Base-by-base conservation (phyloP, 768 basidiomycete species). In the Podaxis sp. region DNA sequence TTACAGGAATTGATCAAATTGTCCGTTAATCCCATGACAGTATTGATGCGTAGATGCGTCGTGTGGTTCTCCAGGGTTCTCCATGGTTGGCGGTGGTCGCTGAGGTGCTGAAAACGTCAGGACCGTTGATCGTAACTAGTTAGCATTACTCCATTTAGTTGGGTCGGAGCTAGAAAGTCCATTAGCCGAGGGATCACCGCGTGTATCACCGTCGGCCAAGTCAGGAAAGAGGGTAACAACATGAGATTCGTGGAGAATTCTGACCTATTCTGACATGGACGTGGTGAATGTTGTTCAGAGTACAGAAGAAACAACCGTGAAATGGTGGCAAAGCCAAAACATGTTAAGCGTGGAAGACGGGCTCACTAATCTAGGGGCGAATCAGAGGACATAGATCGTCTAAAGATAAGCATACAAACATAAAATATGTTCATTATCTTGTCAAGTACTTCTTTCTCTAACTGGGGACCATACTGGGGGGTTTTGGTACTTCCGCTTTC, bases 401-500 rank as follows among this genome's bases (percentile, higher is more conserved):
- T 9, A 33, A 9, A 33, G 33, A 33, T 33, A 33, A 33, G 7
- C 7, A 33, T 33, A 2, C 33, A 33, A 33, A 33, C 33, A 44
- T 44, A 44, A 44, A 5, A 44, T 2, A 44, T 12, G 22, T 26
- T 26, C 17, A 8, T 15, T 17, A 53, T 17, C 52, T 56, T 12
- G 39, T 39, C 19, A 39, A 24, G 12, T n/a, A 24, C 38, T 13
- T 8, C 42, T 17, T 8, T 24, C 36, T 13, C 22, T 48, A 62
- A 33, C 52, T 33, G 5, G 60, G 53, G 11, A 54, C 40, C 53
- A 55, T 48, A 12, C 52, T 55, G 1, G 70, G 72, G 13, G 75
- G 75, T n/a, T 70, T 69, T 15, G 80, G 79, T 22, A 80, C 74
- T 44, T 76, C 74, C 1, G 64, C 63, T n/a, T 69, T 70, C 39